Evolutionary conservation across 164 flowering plant species (phyloP).

Genomic region (Aristolochia californica): DNA sequence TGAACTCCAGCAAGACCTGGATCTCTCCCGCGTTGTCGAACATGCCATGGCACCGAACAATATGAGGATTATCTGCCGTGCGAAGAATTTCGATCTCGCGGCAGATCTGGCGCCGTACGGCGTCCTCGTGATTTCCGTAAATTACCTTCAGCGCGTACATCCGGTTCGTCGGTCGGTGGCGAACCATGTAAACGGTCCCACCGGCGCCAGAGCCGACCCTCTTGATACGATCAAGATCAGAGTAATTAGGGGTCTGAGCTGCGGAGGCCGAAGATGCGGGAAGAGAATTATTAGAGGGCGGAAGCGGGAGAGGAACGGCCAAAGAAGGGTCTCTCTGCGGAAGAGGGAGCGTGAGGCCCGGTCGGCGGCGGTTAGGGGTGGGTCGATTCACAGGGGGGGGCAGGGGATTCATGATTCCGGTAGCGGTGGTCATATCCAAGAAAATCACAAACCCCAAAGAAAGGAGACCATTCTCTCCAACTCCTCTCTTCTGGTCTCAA

Average conservation of each 20-base stretch:
- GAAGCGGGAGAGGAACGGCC: constrained; percentile 76
- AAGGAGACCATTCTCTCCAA: not conserved
- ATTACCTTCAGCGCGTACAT: constrained; percentile 79
- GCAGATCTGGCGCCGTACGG: constrained; percentile 71
- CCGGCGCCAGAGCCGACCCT: constrained; percentile 76
- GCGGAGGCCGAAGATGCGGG: constrained; percentile 10
- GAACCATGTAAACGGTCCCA: constrained; percentile 81
- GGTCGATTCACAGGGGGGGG: constrained; percentile 13
- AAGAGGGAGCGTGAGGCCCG: constrained; percentile 59
- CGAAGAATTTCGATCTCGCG: constrained; percentile 80
- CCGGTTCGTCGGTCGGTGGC: constrained; percentile 40
- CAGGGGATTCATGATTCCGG: constrained; percentile 24
- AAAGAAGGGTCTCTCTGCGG: constrained; percentile 54
- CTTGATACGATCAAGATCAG: constrained; percentile 50
- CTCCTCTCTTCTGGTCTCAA: not conserved
- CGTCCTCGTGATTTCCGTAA: constrained; percentile 71
- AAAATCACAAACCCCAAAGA: no score
- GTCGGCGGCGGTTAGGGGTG: constrained; percentile 43
- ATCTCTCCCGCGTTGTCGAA: constrained; percentile 70
- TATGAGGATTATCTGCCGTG: constrained; percentile 53
- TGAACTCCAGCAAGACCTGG: constrained; percentile 69
- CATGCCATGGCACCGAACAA: constrained; percentile 74
- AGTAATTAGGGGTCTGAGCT: constrained; percentile 10
- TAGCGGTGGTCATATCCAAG: not conserved
- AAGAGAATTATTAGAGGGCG: constrained; percentile 41